Percentiles rank a stretch among this genome's conserved stretches.
Conservation (phyloP, 1,284 basidiomycete species). For the Melampsora americana region DNA sequence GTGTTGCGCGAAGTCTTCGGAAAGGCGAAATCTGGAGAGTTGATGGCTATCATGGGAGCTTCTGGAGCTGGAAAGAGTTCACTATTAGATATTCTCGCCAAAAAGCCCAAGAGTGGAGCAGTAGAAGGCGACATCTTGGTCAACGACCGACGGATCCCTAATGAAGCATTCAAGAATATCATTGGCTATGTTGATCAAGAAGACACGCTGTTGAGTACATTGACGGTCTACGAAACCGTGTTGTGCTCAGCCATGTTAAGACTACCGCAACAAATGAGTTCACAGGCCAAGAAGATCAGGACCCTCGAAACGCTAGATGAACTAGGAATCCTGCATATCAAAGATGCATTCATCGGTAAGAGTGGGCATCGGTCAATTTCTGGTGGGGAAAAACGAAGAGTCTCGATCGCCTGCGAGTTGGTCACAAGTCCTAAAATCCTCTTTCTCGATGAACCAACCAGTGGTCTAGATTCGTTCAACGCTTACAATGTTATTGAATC, state of each 20-base stretch:
- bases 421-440: conserved; percentile 93
- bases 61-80: conserved; percentile 96
- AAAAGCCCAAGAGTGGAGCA: conserved; percentile 76
- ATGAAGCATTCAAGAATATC: conserved; percentile 75
- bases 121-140: conserved; percentile 75
- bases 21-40: conserved; percentile 75
- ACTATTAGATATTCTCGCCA: conserved; percentile 88
- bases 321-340: conserved; percentile 84
- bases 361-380: conserved; percentile 80
- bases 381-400: conserved; percentile 90
- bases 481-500: conserved; percentile 90
- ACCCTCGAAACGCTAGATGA: conserved; percentile 95
- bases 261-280: conserved; percentile 87
- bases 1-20: conserved; percentile 80
- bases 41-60: conserved; percentile 92
- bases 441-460: conserved; percentile 94
- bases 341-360: conserved; percentile 82
- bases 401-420: conserved; percentile 95
- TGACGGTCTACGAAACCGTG: conserved; percentile 97
- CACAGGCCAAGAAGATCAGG: conserved; percentile 86
- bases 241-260: conserved; percentile 85
- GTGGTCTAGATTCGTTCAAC: conserved; percentile 89
- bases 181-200: conserved; percentile 97
- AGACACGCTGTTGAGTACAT: conserved; percentile 89
- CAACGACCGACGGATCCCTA: conserved; percentile 74